Conservation (phyloP, 2,329 filamentous ascomycete genomes). For the Amesomyces nigricolor region DNA sequence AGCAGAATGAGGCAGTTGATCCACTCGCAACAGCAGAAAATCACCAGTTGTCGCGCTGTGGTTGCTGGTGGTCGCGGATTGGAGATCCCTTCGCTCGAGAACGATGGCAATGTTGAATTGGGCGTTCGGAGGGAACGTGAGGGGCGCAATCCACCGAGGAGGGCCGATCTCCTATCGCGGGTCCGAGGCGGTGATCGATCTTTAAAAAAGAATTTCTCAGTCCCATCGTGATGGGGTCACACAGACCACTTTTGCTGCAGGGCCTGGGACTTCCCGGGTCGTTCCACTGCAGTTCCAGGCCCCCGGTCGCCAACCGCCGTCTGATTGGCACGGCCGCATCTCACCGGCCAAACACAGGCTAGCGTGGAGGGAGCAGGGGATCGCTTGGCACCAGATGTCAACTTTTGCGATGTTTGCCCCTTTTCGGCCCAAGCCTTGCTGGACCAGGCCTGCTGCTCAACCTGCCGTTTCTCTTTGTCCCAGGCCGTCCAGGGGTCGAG, state of each 20-base stretch:
- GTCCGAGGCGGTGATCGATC: conserved; percentile 20
- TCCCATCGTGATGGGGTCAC: conserved; percentile 2
- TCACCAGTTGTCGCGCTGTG: neutral
- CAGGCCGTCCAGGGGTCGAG: neutral
- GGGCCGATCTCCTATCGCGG: conserved; percentile 3
- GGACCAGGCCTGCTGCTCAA: neutral
- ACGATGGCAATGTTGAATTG: conserved; percentile 26
- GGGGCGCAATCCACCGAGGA: conserved; percentile 6
- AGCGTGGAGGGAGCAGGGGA: neutral
- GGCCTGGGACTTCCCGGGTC: neutral
- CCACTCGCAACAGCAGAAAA: neutral
- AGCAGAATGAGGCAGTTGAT: too few relatives aligned
- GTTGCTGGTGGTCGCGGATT: neutral
- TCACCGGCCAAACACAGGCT: neutral
- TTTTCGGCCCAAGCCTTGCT: neutral
- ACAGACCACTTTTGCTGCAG: conserved; percentile 8
- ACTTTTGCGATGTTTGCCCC: neutral
- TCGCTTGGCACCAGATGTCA: conserved; percentile 6
- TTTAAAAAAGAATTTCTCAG: conserved; percentile 20
- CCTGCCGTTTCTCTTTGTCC: neutral
- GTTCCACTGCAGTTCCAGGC: conserved; percentile 1
- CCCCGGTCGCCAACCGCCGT: neutral
- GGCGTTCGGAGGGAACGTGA: conserved; percentile 5
- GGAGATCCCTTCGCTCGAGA: neutral
- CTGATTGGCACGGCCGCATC: conserved; percentile 2